Base-by-base conservation (phyloP, 192 early-diverging fungal species). In the Entomortierella lignicola region DNA sequence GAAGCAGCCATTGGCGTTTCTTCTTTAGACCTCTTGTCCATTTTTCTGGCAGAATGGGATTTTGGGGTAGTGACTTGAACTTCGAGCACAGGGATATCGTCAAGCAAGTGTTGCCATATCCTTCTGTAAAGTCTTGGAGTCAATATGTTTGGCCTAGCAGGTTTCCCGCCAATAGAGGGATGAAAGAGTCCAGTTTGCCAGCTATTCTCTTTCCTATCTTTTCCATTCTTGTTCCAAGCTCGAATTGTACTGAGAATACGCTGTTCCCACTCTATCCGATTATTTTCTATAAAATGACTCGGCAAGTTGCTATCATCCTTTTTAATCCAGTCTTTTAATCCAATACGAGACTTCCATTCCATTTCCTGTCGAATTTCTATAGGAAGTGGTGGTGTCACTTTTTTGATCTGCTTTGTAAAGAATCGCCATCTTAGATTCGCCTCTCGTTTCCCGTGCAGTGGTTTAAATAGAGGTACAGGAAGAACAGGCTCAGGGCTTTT, bases 81-180 rank as follows among this genome's bases (percentile, higher is more conserved):
- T 42, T 79, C 62, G 12, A 79, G 20, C 48, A 79, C 58, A 1
- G 67, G 55, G 15, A 79, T 55, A 7, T 70, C 57, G 32, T 63
- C 57, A 7, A 79, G 29, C 17, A 79, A 51, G 21, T 55, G 75
- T 29, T 70, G 75, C 75, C 75, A 79, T 55, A 79, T 60, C 62
- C 75, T 48, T 15, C 75, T 57, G 51, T 79, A 79, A 13, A 79
- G 43, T 41, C 75, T 23, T 17, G 31, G 63, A 0, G 75, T 79
- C 32, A 79, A n/a, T 1, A 55, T 61, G 12, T 42, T 55, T 4
- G 61, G 25, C 25, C 42, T 63, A 41, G 67, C 66, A 18, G 75
- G 75, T 52, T 70, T 69, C 6, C 75, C 75, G 4, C 75, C 75
- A 60, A 79, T 70, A 37, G 62, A 70, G 2, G 75, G 75, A 43